Conservation (phyloP, 1,284 basidiomycete genomes). For the Ceratobasidium sp. region DNA sequence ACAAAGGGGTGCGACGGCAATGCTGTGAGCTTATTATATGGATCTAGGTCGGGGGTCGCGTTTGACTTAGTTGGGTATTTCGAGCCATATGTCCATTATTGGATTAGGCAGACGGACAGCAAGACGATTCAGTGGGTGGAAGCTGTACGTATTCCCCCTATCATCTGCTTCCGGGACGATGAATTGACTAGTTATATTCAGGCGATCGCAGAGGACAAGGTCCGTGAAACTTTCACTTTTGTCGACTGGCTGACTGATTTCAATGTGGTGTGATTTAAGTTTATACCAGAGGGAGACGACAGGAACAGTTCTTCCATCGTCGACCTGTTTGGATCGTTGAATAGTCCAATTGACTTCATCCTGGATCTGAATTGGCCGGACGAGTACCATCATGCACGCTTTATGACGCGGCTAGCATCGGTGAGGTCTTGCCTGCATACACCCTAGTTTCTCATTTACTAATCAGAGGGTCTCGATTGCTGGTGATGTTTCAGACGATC, state of each 20-base stretch:
- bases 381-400: slow-evolving; percentile 88
- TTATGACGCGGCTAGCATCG: slow-evolving; percentile 89
- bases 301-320: slow-evolving; percentile 96
- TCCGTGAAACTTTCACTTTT: slow-evolving; percentile 58
- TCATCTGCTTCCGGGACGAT: background rate
- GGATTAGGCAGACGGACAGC: slow-evolving; percentile 88
- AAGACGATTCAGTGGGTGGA: slow-evolving; percentile 97
- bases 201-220: slow-evolving; percentile 91
- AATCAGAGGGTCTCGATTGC: background rate
- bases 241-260: too few relatives aligned
- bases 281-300: slow-evolving; percentile 85
- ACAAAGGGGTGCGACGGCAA: background rate
- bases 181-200: slow-evolving; percentile 53
- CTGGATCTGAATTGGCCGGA: slow-evolving; percentile 94
- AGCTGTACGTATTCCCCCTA: slow-evolving; percentile 72
- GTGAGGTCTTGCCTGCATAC: slow-evolving; percentile 59
- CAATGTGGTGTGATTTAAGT: slow-evolving; percentile 63
- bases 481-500: slow-evolving; percentile 72
- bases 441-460: slow-evolving; percentile 16
- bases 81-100: slow-evolving; percentile 88
- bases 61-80: slow-evolving; percentile 86
- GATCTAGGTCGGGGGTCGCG: slow-evolving; percentile 66
- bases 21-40: slow-evolving; percentile 30
- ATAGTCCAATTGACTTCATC: slow-evolving; percentile 91
- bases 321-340: slow-evolving; percentile 94